phyloP scores from a whole-genome alignment of 2,329 filamentous ascomycete species.

The Colletotrichum destructivum region DNA sequence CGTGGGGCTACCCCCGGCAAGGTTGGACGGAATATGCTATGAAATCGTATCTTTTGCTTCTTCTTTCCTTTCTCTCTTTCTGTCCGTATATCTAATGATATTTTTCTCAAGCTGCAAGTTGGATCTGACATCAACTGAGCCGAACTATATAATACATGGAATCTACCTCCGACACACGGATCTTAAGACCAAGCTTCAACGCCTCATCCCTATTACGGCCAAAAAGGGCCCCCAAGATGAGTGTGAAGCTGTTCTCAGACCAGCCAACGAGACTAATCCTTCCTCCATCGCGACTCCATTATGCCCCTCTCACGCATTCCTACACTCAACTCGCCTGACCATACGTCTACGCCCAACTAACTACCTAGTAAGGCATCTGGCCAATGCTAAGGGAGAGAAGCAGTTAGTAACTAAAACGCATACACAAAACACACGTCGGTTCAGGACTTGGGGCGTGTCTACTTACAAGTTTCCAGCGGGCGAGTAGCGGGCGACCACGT shows the following conservation, averaged over 20 bases:
- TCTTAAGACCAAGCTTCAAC: background rate
- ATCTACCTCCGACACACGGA: background rate
- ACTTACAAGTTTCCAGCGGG: conserved; percentile 24
- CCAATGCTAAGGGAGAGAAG: background rate
- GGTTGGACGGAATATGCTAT: background rate
- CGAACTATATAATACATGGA: background rate
- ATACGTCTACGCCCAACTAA: no score
- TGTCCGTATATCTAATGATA: background rate
- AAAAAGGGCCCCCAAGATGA: background rate
- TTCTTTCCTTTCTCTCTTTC: background rate
- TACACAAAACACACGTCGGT: no score
- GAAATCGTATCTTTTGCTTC: background rate
- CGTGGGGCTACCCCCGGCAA: background rate
- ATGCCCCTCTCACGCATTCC: background rate
- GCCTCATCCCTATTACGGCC: no score
- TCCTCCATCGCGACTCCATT: fast-evolving
- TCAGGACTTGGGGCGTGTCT: background rate
- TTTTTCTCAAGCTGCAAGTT: background rate
- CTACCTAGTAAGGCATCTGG: conserved; percentile 3
- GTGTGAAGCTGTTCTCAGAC: background rate
- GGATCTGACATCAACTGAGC: no score
- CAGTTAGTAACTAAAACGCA: background rate
- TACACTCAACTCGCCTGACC: background rate
- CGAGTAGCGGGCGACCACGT: conserved; percentile 20
- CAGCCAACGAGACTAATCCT: no score